Evolutionary conservation across 1,284 basidiomycete species (phyloP).

Genomic region (Cryptococcus maquisensis): DNA sequence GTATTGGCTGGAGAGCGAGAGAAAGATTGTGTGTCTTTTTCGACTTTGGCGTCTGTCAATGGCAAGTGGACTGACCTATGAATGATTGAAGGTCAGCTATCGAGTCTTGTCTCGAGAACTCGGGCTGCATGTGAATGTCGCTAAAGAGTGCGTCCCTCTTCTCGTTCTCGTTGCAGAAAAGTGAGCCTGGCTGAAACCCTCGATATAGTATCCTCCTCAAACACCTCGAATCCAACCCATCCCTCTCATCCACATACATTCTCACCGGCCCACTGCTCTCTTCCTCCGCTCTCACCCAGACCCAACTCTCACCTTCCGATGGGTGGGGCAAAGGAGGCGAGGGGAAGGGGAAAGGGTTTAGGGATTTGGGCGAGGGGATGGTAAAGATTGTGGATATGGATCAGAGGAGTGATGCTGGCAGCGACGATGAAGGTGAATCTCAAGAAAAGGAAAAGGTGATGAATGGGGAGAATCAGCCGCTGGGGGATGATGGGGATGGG

Average conservation of each 20-base stretch:
- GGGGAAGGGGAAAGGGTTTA: slow-evolving; percentile 17
- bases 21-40: slow-evolving; percentile 21
- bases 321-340: background rate
- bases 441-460: no score
- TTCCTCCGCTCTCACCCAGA: slow-evolving; percentile 24
- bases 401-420: slow-evolving; percentile 23
- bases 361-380: slow-evolving; percentile 16
- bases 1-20: slow-evolving; percentile 35
- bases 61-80: background rate
- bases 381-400: slow-evolving; percentile 45
- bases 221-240: slow-evolving; percentile 22
- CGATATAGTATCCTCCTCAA: slow-evolving; percentile 20
- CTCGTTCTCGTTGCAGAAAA: background rate
- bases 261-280: slow-evolving; percentile 35
- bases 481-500: background rate
- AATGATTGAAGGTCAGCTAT: slow-evolving; percentile 30
- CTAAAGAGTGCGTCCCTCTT: slow-evolving; percentile 37
- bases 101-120: slow-evolving; percentile 37
- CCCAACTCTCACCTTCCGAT: slow-evolving; percentile 9
- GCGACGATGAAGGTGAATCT: slow-evolving; percentile 3
- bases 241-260: slow-evolving; percentile 32
- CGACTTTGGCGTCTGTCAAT: background rate
- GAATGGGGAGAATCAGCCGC: no score
- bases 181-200: background rate
- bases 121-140: slow-evolving; percentile 36